Conservation (phyloP, 129 eudicot genomes). For the Solidago caesia region DNA sequence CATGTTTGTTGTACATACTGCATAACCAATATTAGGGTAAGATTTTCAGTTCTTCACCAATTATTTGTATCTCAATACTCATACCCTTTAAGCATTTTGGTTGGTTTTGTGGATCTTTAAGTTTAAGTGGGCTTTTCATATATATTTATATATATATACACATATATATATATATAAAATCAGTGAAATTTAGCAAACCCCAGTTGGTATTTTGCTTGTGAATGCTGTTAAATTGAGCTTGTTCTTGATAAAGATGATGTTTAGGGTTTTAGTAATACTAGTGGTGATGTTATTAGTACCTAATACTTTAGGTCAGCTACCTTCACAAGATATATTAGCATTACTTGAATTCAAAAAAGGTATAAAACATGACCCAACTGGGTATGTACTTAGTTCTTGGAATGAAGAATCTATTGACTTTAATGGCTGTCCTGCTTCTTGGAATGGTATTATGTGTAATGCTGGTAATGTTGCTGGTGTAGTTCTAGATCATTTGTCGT, state of each 20-base stretch:
- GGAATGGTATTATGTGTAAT: constrained; percentile 98
- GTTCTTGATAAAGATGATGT: constrained; percentile 43
- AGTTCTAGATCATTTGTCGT: constrained; percentile 71
- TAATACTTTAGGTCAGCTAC: constrained; percentile 66
- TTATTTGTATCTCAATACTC: too few relatives aligned
- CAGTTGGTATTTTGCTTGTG: neutral
- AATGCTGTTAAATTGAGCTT: neutral
- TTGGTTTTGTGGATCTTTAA: constrained; percentile 12
- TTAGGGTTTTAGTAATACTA: constrained; percentile 44
- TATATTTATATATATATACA: neutral
- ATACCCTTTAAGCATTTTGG: constrained; percentile 10
- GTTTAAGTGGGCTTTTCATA: too few relatives aligned
- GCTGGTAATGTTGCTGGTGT: constrained; percentile 98
- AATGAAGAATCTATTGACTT: constrained; percentile 97
- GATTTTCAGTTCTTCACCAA: constrained; percentile 34
- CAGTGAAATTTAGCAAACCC: neutral
- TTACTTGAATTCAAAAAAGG: constrained; percentile 93
- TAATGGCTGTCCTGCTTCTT: constrained; percentile 96
- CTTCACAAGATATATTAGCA: constrained; percentile 89
- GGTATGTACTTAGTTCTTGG: constrained; percentile 86
- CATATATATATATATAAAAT: neutral
- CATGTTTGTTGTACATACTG: constrained; percentile 27
- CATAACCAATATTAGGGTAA: constrained; percentile 33
- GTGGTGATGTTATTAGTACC: constrained; percentile 36
- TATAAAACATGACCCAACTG: constrained; percentile 90